Percentiles rank a stretch among this genome's conserved stretches.
phyloP scores from a whole-genome alignment of 2,329 filamentous ascomycete species.

The Cryphonectria naterciae region DNA sequence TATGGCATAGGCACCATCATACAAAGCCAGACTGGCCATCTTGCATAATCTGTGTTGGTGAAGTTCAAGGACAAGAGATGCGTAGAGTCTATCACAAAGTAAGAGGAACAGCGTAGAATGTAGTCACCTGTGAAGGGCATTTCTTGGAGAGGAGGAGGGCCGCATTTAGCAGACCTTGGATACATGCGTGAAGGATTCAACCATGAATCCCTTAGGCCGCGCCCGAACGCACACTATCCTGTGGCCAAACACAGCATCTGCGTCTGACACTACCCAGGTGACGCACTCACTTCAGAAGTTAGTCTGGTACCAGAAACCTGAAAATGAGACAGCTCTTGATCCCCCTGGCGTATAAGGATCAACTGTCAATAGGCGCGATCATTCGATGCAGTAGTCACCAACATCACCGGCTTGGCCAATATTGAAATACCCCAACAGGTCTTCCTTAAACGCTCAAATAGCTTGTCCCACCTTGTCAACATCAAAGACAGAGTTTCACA shows the following conservation, averaged over 20 bases:
- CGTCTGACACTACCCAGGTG: not conserved
- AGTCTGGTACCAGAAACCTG: not conserved
- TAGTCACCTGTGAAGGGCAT: not conserved
- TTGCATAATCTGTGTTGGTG: not conserved
- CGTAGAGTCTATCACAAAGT: not conserved
- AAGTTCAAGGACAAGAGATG: not conserved
- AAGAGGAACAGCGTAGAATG: not conserved
- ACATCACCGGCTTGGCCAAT: not conserved
- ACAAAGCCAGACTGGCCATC: not conserved
- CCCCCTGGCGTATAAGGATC: not conserved
- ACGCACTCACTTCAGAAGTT: not conserved
- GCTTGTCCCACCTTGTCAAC: not conserved
- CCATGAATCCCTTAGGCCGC: not conserved
- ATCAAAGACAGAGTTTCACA: not conserved
- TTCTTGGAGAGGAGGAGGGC: not conserved
- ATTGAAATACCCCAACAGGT: no score
- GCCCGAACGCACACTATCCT: not conserved
- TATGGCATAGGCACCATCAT: constrained; percentile 6
- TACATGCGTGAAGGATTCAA: not conserved
- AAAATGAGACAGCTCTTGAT: not conserved
- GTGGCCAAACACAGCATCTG: not conserved
- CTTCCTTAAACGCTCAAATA: not conserved
- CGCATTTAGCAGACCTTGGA: not conserved
- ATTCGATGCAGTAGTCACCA: not conserved
- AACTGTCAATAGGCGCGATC: no score